Evolutionary conservation across 805 yeast species (phyloP).

Genomic region (Kuraishia floccosa): DNA sequence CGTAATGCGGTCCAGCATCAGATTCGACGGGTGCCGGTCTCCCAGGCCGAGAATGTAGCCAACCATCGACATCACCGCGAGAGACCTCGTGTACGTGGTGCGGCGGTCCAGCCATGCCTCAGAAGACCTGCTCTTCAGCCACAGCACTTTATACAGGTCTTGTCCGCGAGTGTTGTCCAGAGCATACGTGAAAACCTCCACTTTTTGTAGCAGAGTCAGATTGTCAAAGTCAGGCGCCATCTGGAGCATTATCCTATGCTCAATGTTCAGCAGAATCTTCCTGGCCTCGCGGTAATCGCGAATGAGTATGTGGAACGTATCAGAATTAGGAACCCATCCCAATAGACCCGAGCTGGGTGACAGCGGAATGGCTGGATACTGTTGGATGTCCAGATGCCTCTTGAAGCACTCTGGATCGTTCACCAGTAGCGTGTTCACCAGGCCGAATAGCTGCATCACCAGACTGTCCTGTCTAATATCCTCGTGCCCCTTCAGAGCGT

Average conservation of each 20-base stretch:
- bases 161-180: conserved; percentile 93
- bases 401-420: conserved; percentile 95
- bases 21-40: conserved; percentile 94
- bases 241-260: conserved; percentile 90
- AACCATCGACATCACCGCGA: conserved; percentile 98
- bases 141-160: conserved; percentile 86
- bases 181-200: conserved; percentile 94
- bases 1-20: conserved; percentile 88
- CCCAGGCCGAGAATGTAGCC: conserved; percentile 96
- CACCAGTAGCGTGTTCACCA: conserved; percentile 80
- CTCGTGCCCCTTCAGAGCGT: conserved; percentile 86
- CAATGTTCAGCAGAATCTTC: conserved; percentile 81
- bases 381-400: conserved; percentile 87
- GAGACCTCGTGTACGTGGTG: conserved; percentile 88
- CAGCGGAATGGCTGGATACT: conserved; percentile 86
- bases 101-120: conserved; percentile 98
- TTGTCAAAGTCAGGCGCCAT: conserved; percentile 97
- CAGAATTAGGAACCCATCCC: conserved; percentile 97
- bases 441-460: conserved; percentile 95
- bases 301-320: conserved; percentile 89
- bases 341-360: conserved; percentile 95
- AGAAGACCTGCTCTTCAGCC: conserved; percentile 93
- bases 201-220: conserved; percentile 79
- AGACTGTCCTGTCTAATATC: conserved; percentile 95
- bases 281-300: conserved; percentile 88